phyloP scores from a whole-genome alignment of 2,329 filamentous ascomycete species.

The Colletotrichum navitas region DNA sequence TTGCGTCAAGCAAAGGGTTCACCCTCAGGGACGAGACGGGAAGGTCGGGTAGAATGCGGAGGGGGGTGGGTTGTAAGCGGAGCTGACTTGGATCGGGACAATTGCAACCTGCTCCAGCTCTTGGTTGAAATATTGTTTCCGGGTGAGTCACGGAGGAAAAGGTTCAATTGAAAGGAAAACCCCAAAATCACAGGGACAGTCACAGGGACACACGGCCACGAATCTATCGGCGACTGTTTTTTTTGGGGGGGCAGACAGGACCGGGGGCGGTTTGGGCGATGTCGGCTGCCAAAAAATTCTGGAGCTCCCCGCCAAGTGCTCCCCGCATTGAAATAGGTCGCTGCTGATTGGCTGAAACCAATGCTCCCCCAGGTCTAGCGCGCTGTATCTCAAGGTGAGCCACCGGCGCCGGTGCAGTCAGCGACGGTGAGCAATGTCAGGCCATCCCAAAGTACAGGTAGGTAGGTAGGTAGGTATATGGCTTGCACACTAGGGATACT shows the following conservation, averaged over 20 bases:
- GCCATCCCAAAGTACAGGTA: no score
- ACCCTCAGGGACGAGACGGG: conserved; percentile 2
- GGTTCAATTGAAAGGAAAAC: conserved; percentile 26
- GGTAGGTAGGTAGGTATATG: background rate
- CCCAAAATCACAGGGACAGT: conserved; percentile 49
- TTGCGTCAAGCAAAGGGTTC: conserved; percentile 35
- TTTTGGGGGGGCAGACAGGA: conserved; percentile 11
- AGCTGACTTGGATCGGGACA: conserved; percentile 3
- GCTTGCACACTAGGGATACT: background rate
- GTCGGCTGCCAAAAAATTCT: conserved; percentile 49
- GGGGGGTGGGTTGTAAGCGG: background rate
- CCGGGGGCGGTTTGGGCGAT: conserved; percentile 47
- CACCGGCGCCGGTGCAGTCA: conserved; percentile 23
- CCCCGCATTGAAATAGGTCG: conserved; percentile 47
- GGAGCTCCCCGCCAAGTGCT: conserved; percentile 46
- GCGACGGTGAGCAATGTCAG: conserved; percentile 16
- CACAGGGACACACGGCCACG: conserved; percentile 47
- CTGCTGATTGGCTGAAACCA: conserved; percentile 45
- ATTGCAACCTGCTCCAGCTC: conserved; percentile 18
- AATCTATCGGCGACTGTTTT: conserved; percentile 22
- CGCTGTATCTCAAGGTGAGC: conserved; percentile 9
- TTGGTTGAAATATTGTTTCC: conserved; percentile 18
- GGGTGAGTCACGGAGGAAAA: conserved; percentile 42
- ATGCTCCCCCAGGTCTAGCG: conserved; percentile 8
- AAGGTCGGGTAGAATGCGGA: conserved; percentile 11